phyloP scores from a whole-genome alignment of 192 early-diverging fungal species.

The Umbelopsis vinacea region DNA sequence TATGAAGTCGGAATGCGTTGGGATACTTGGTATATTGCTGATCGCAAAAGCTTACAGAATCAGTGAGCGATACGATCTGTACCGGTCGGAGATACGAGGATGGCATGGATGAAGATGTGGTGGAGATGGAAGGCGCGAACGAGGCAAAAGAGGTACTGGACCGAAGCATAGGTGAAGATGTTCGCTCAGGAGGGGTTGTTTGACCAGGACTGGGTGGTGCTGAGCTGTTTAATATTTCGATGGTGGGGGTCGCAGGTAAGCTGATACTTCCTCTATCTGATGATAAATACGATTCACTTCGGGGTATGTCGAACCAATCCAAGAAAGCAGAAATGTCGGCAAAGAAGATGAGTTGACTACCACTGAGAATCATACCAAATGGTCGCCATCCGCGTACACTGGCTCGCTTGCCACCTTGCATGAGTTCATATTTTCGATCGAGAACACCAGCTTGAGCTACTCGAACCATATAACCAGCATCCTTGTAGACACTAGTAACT shows the following conservation, averaged over 20 bases:
- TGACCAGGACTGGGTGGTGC: conserved; percentile 2
- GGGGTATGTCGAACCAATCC: conserved; percentile 36
- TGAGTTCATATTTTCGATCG: conserved; percentile 72
- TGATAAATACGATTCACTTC: background rate
- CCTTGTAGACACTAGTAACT: conserved; percentile 24
- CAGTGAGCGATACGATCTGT: conserved; percentile 61
- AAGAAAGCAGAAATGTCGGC: conserved; percentile 59
- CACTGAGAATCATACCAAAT: conserved; percentile 77
- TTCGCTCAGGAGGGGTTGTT: conserved; percentile 10
- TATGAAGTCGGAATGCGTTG: conserved; percentile 77
- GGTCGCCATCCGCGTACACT: conserved; percentile 73
- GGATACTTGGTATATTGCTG: conserved; percentile 74
- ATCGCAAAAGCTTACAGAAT: conserved; percentile 73
- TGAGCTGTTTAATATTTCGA: background rate
- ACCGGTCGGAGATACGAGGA: conserved; percentile 28
- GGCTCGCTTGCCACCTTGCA: conserved; percentile 67
- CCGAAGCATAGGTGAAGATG: conserved; percentile 16
- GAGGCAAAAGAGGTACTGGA: conserved; percentile 17
- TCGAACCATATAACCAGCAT: conserved; percentile 27
- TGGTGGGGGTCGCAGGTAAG: conserved; percentile 22
- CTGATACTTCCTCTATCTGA: conserved; percentile 16
- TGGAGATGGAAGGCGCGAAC: conserved; percentile 10
- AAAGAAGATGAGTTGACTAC: conserved; percentile 79
- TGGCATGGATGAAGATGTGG: conserved; percentile 16
- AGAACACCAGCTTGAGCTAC: conserved; percentile 73